phyloP scores from a whole-genome alignment of 176 grass and related monocot species.

The Carex littledalei region DNA sequence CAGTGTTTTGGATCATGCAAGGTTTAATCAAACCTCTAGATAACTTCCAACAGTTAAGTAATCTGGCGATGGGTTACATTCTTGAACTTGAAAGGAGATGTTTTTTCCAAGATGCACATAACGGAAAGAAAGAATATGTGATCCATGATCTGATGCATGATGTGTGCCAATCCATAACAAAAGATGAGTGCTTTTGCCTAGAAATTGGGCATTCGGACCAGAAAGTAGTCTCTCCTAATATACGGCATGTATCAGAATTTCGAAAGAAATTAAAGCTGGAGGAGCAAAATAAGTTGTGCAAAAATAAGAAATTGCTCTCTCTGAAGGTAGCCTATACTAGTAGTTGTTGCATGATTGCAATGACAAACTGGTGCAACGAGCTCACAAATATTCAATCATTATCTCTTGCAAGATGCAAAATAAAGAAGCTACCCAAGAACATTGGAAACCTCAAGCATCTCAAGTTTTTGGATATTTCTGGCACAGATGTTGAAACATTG shows the following conservation, averaged over 20 bases:
- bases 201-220: not conserved
- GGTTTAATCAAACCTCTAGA: too few relatives aligned
- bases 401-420: not conserved
- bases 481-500: conserved; percentile 3
- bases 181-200: not conserved
- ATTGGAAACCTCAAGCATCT: conserved; percentile 14
- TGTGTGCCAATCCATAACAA: too few relatives aligned
- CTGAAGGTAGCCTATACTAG: not conserved
- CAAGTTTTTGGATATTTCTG: conserved; percentile 6
- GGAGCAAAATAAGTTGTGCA: not conserved
- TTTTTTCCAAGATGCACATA: not conserved
- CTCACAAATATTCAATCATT: not conserved
- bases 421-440: not conserved
- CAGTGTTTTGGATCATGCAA: too few relatives aligned
- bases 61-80: not conserved
- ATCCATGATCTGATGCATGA: too few relatives aligned
- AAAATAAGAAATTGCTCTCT: not conserved
- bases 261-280: not conserved
- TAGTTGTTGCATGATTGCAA: not conserved
- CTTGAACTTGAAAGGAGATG: not conserved
- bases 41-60: not conserved
- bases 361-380: not conserved
- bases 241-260: not conserved
- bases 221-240: not conserved
- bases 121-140: not conserved